Evolutionary conservation across 495 filamentous ascomycete genomes (phyloP).

Genomic region (Choiromyces venosus): DNA sequence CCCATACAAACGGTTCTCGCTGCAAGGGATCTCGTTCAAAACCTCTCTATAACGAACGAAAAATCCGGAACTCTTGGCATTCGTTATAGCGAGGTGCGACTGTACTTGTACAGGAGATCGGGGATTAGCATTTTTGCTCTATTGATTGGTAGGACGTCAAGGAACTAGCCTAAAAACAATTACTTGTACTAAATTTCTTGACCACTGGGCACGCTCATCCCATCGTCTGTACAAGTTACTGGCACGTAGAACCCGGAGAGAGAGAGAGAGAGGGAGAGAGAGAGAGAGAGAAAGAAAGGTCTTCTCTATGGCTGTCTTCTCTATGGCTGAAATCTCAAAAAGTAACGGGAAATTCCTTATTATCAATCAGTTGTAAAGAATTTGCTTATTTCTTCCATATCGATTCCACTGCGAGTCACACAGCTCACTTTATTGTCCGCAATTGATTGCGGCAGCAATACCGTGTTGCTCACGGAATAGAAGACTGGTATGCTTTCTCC

Average conservation of each 20-base stretch:
- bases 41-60: no score
- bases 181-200: background rate
- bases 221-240: no score
- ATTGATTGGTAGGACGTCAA: background rate
- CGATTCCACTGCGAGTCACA: background rate
- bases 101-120: no score
- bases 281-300: background rate
- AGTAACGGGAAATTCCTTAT: no score
- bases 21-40: no score
- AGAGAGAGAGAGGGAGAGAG: background rate
- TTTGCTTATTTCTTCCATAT: background rate
- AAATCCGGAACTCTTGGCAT: no score
- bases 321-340: no score
- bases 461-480: background rate
- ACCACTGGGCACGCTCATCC: background rate
- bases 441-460: background rate
- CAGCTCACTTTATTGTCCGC: background rate
- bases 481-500: background rate
- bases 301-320: no score
- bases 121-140: no score
- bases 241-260: no score
- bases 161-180: background rate
- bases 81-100: no score
- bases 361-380: background rate
- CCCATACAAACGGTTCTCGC: no score